A percentile compares a stretch with the other conserved stretches of the same genome.
These are phyloP conservation scores for Yamadazyma insecticola DNA, from an alignment of 805 yeast species.

Conservation along the genomic window DNA sequence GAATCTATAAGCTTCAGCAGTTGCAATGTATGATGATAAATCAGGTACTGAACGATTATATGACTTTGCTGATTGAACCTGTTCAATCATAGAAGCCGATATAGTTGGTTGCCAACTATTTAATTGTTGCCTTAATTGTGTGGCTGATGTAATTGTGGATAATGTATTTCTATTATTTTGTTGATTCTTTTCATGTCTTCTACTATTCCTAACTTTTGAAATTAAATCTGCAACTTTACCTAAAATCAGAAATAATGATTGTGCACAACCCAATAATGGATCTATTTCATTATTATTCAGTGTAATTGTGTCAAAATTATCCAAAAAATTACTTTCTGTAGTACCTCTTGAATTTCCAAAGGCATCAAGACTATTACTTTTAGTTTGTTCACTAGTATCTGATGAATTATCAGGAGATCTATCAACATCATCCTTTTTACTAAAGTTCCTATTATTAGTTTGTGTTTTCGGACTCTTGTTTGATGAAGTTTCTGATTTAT, in stretches of 20 bases:
- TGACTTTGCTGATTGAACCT: slow-evolving; percentile 7
- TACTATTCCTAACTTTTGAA: slow-evolving; percentile 39
- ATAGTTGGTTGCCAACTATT: slow-evolving; percentile 54
- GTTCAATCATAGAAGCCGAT: slow-evolving; percentile 28
- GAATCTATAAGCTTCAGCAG: slow-evolving; percentile 66
- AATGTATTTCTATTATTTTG: slow-evolving; percentile 33
- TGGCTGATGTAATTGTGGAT: slow-evolving; percentile 49
- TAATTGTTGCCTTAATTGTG: slow-evolving; percentile 47
- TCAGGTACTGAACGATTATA: slow-evolving; percentile 43
- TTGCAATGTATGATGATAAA: slow-evolving; percentile 55
- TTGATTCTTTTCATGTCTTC: slow-evolving; percentile 16
- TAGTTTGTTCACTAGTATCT: slow-evolving; percentile 22
- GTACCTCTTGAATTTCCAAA: slow-evolving; percentile 11
- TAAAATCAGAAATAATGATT: slow-evolving; percentile 57
- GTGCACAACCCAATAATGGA: slow-evolving; percentile 66
- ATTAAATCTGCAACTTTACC: slow-evolving; percentile 60
- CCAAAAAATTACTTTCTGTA: slow-evolving; percentile 29
- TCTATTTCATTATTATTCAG: slow-evolving; percentile 43
- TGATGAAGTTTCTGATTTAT: slow-evolving; percentile 4
- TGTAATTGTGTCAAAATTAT: slow-evolving; percentile 35
- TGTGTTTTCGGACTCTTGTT: slow-evolving; percentile 6
- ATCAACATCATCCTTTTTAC: slow-evolving; percentile 3
- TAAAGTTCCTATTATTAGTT: not conserved
- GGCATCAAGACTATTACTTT: slow-evolving; percentile 7
- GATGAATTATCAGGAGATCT: slow-evolving; percentile 15